Base-by-base conservation (phyloP, 441 rosid genomes). In the Eruca vesicaria region DNA sequence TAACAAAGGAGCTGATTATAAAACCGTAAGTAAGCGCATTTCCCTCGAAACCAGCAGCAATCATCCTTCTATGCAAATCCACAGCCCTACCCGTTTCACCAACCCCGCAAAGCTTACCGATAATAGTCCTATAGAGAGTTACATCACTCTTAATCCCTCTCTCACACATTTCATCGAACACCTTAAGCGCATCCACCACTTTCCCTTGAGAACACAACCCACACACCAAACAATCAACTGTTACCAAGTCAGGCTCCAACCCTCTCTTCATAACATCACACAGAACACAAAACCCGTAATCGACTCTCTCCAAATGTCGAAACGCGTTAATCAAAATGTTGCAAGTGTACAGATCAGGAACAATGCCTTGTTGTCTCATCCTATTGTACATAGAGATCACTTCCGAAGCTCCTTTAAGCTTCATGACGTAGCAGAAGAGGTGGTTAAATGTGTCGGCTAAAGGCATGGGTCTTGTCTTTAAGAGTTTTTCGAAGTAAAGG, bases 231-330 rank as follows among this genome's bases (percentile, higher is more conserved):
- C 60, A 68, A 1, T 41, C 66, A 48, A 66, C 72, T 2, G 73
- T 72, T 16, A 74, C 63, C 10, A 52, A 4, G 36, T 80, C 69
- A 10, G 82, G 81, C 68, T 74, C 50, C 15, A 73, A 61, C 16
- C 83, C 81, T 56, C 69, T 73, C 71, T 84, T 84, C 15, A 82
- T 3, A 50, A 80, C 23, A 57, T 77, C 81, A 31, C 67, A 78
- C 31, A 83, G 23, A 20, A 75, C 70, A 36, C 74, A 48, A 68
- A 79, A 76, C 18, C 78, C 86, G 29, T 3, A 63, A 33, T 70
- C 71, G 5, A 53, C 69, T 68, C 50, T 65, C 66, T 62, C 72
- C 69, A 71, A 45, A 9, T 4, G 20, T n/a, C 36, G 56, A 65
- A 43, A 43, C 1, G 57, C 52, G 4, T 43, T 43, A 7, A 63